phyloP scores from a whole-genome alignment of 2,329 filamentous ascomycete species.

The Microdochium trichocladiopsis region DNA sequence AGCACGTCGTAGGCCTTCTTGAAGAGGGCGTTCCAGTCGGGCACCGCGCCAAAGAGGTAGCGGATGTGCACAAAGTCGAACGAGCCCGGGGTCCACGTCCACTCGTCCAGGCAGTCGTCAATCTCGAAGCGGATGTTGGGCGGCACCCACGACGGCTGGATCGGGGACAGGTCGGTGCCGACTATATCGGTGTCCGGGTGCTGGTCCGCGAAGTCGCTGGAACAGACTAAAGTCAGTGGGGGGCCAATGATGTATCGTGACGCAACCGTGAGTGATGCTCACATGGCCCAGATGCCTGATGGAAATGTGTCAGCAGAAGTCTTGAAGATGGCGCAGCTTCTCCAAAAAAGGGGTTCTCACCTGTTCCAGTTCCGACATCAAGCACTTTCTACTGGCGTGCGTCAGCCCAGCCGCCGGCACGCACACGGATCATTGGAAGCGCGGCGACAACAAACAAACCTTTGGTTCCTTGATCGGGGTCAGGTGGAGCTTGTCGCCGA shows the following conservation, averaged over 20 bases:
- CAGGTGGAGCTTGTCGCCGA: conserved; percentile 21
- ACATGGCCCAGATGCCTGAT: conserved; percentile 27
- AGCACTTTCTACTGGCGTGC: conserved; percentile 16
- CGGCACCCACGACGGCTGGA: conserved; percentile 49
- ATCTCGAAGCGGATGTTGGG: conserved; percentile 57
- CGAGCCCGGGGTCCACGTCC: conserved; percentile 25
- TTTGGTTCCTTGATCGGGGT: conserved; percentile 22
- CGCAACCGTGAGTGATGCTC: conserved; percentile 2
- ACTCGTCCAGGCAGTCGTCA: conserved; percentile 44
- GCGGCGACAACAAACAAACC: conserved; percentile 7
- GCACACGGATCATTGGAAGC: no score
- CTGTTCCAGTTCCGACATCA: conserved; percentile 27
- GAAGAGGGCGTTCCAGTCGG: conserved; percentile 44
- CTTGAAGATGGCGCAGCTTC: neutral
- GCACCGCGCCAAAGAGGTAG: conserved; percentile 43
- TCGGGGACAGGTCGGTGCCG: conserved; percentile 51
- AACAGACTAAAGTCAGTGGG: neutral
- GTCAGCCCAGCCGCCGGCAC: no score
- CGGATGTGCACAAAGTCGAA: conserved; percentile 53
- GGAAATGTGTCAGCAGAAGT: neutral
- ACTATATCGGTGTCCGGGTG: conserved; percentile 38
- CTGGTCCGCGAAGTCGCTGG: conserved; percentile 36
- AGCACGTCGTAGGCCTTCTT: conserved; percentile 39
- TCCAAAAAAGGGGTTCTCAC: conserved; percentile 12
- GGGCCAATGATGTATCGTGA: neutral